Percentiles rank a stretch among this genome's conserved stretches.
phyloP scores from a whole-genome alignment of 2,329 filamentous ascomycete species.

The Botryotinia globosa region DNA sequence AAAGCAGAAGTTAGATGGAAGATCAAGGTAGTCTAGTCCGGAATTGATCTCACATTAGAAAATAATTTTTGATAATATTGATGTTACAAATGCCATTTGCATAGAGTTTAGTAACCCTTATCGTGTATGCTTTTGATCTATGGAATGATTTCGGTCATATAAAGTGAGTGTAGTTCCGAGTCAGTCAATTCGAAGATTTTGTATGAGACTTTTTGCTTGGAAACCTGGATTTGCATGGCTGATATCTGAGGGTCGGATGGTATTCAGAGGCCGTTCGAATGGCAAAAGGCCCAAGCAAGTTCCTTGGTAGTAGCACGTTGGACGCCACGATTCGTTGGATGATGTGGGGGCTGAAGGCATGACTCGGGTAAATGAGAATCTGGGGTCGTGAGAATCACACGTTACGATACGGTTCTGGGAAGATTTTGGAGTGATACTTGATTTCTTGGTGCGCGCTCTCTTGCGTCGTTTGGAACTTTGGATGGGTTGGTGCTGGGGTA shows the following conservation, averaged over 20 bases:
- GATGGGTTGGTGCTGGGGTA: not conserved
- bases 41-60: slow-evolving; percentile 41
- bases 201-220: not conserved
- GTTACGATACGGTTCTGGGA: not conserved
- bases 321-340: not conserved
- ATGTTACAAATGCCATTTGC: not conserved
- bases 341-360: not conserved
- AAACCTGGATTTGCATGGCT: not conserved
- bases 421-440: not conserved
- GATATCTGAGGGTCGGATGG: slow-evolving; percentile 1
- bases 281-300: not conserved
- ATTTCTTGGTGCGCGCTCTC: not conserved
- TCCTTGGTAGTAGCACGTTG: not conserved
- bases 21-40: slow-evolving; percentile 40
- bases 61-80: slow-evolving; percentile 25
- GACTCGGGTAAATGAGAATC: not conserved
- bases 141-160: not conserved
- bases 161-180: not conserved
- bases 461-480: not conserved
- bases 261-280: not conserved
- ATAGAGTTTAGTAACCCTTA: not conserved
- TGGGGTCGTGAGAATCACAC: not conserved
- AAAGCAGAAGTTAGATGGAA: slow-evolving; percentile 40
- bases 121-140: not conserved
- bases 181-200: not conserved